Conservation (phyloP, 192 early-diverging fungal genomes). For the Spizellomyces sp. region DNA sequence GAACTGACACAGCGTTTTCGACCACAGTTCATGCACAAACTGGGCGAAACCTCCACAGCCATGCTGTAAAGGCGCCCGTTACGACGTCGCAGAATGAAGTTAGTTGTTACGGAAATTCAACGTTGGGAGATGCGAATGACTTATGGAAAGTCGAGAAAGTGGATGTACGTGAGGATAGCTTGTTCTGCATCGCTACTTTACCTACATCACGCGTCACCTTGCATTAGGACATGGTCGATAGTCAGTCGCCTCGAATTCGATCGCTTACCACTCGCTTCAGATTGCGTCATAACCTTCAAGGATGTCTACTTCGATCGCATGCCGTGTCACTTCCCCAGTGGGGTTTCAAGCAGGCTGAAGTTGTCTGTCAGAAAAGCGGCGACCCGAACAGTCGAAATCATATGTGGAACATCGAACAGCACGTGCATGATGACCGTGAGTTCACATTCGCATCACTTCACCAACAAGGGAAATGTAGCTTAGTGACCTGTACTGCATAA, state of each 20-base stretch:
- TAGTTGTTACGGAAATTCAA: slow-evolving; percentile 80
- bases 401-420: slow-evolving; percentile 93
- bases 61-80: slow-evolving; percentile 74
- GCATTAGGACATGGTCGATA: slow-evolving; percentile 41
- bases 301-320: slow-evolving; percentile 78
- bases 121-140: slow-evolving; percentile 80
- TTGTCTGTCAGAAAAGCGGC: slow-evolving; percentile 80
- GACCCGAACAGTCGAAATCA: slow-evolving; percentile 51
- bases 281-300: slow-evolving; percentile 68
- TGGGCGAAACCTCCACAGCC: slow-evolving; percentile 81
- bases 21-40: slow-evolving; percentile 66
- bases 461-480: neutral
- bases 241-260: slow-evolving; percentile 52
- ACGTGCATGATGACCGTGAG: slow-evolving; percentile 74
- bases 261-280: slow-evolving; percentile 83
- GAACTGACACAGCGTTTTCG: neutral
- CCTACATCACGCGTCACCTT: neutral
- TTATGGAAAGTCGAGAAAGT: slow-evolving; percentile 88
- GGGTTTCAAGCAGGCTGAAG: slow-evolving; percentile 95
- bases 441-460: slow-evolving; percentile 6
- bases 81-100: slow-evolving; percentile 84
- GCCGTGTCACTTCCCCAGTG: slow-evolving; percentile 87
- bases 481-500: neutral
- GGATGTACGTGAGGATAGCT: slow-evolving; percentile 46
- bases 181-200: neutral